These are phyloP conservation scores for Amphirosellinia nigrospora DNA, from an alignment of 495 filamentous ascomycete genomes.

Conservation along the genomic window DNA sequence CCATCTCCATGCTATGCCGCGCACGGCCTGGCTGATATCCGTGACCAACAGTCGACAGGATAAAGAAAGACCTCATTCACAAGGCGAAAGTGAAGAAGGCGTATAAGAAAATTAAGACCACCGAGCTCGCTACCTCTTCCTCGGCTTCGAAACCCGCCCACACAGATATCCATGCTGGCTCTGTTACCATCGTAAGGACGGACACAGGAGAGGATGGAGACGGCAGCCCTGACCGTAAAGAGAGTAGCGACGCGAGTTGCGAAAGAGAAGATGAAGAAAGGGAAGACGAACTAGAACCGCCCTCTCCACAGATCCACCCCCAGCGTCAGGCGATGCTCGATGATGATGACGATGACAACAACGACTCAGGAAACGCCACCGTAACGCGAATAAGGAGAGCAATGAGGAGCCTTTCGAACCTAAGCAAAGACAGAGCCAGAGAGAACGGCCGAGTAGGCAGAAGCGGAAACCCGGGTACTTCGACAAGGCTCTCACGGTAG, in stretches of 20 bases:
- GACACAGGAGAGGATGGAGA: neutral
- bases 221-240: neutral
- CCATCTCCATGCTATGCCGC: neutral
- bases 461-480: slow-evolving; percentile 70
- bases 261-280: neutral
- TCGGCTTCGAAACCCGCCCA: slow-evolving; percentile 20
- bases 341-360: slow-evolving; percentile 29
- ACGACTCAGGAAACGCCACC: slow-evolving; percentile 24
- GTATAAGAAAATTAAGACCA: slow-evolving; percentile 84
- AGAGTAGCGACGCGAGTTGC: slow-evolving; percentile 19
- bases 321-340: slow-evolving; percentile 67
- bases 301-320: slow-evolving; percentile 65
- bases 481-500: slow-evolving; percentile 74
- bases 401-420: neutral
- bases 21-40: slow-evolving; percentile 24
- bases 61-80: slow-evolving; percentile 87
- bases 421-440: neutral
- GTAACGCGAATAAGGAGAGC: slow-evolving; percentile 5
- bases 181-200: slow-evolving; percentile 22
- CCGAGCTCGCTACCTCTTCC: slow-evolving; percentile 48
- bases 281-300: neutral
- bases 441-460: slow-evolving; percentile 40
- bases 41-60: slow-evolving; percentile 77
- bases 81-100: slow-evolving; percentile 94
- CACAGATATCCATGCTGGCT: neutral